Percentiles rank a stretch among this genome's conserved stretches.
These are phyloP conservation scores for Mantamonas sphyraenae DNA, from an alignment of 78 protist species.

Conservation along the genomic window DNA sequence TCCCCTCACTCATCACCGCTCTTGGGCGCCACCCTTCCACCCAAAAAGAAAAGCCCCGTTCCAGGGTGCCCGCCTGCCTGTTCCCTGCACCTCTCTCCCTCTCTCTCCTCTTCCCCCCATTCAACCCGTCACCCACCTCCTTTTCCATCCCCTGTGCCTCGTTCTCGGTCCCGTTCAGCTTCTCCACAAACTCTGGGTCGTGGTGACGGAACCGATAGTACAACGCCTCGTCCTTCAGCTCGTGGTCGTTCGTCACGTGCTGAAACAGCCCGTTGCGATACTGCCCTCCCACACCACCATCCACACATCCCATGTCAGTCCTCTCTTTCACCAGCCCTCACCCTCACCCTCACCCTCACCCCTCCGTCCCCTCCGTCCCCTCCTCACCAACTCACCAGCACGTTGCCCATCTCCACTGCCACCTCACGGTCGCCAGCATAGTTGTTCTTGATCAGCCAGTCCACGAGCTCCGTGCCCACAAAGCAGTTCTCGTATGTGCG, in stretches of 20 bases:
- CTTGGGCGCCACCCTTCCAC: background rate
- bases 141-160: background rate
- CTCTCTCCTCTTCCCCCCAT: background rate
- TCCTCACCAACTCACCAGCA: too few relatives aligned
- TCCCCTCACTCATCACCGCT: too few relatives aligned
- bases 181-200: background rate
- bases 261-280: slow-evolving; percentile 9
- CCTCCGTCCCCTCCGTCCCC: too few relatives aligned
- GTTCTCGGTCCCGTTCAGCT: background rate
- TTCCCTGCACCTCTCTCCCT: background rate
- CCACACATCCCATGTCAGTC: too few relatives aligned
- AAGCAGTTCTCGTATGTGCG: too few relatives aligned
- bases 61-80: background rate
- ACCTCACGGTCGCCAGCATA: too few relatives aligned
- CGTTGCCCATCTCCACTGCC: too few relatives aligned
- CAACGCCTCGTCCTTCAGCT: background rate
- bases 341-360: too few relatives aligned
- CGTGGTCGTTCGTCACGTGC: slow-evolving; percentile 26
- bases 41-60: background rate
- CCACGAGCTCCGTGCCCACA: too few relatives aligned
- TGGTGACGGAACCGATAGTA: slow-evolving; percentile 14
- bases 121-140: background rate
- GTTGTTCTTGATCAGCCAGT: too few relatives aligned
- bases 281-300: too few relatives aligned
- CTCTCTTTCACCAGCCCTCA: too few relatives aligned